A percentile compares a stretch with the other conserved stretches of the same genome.
These are phyloP conservation scores for Mycena crocata DNA, from an alignment of 768 basidiomycete genomes.

Conservation along the genomic window DNA sequence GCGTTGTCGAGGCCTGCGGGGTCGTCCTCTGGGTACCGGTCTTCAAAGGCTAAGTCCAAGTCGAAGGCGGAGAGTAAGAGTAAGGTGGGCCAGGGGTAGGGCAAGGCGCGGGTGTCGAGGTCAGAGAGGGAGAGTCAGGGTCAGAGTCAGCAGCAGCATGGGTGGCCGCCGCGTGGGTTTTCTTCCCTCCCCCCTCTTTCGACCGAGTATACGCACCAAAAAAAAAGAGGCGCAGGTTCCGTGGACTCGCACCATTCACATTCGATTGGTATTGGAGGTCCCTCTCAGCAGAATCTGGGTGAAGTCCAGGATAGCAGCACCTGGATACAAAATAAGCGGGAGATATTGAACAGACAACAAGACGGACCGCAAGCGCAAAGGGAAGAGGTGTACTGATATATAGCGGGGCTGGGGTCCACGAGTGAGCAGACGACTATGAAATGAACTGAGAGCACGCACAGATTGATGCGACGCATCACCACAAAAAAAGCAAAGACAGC, in stretches of 20 bases:
- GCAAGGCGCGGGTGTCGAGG: too few relatives aligned
- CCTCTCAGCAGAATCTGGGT: conserved; percentile 61
- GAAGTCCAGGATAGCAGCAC: conserved; percentile 73
- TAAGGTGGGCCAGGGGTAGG: conserved; percentile 44
- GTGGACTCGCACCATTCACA: too few relatives aligned
- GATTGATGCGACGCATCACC: conserved; percentile 59
- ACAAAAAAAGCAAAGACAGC: conserved; percentile 69
- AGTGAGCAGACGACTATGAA: conserved; percentile 21
- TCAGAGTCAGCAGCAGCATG: too few relatives aligned
- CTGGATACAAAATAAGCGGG: conserved; percentile 2
- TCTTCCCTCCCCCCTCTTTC: too few relatives aligned
- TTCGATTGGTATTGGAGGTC: conserved; percentile 36
- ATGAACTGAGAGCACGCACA: conserved; percentile 53
- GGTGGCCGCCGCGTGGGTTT: too few relatives aligned
- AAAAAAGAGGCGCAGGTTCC: too few relatives aligned
- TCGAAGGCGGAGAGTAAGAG: conserved; percentile 47
- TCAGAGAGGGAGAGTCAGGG: too few relatives aligned
- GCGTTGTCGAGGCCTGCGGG: conserved; percentile 46
- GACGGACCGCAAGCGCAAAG: conserved; percentile 62
- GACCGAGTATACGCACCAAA: too few relatives aligned
- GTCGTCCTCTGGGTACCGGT: conserved; percentile 28
- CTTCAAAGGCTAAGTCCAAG: not conserved
- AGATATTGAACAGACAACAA: not conserved
- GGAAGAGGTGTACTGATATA: conserved; percentile 67
- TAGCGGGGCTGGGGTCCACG: conserved; percentile 48